Evolutionary conservation across 441 rosid species (phyloP).

Genomic region (Gossypium aridum): DNA sequence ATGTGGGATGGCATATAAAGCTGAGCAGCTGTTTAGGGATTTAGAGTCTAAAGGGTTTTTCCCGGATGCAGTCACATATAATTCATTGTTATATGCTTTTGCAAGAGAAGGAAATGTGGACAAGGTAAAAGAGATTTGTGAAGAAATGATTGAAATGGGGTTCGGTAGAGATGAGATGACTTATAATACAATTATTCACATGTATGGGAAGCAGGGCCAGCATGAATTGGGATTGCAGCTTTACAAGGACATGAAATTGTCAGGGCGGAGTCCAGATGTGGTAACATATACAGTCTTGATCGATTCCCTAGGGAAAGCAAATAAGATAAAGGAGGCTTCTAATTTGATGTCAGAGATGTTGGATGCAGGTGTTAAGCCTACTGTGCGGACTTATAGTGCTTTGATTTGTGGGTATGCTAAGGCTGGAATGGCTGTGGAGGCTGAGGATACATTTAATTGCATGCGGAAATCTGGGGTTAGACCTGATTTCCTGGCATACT

Average conservation of each 20-base stretch:
- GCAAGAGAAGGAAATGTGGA: conserved; percentile 78
- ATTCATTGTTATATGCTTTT: conserved; percentile 90
- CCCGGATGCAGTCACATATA: conserved; percentile 87
- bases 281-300: conserved; percentile 85
- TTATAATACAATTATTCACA: conserved; percentile 84
- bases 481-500: conserved; percentile 81
- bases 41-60: conserved; percentile 69
- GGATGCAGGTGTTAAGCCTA: conserved; percentile 73
- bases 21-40: conserved; percentile 64
- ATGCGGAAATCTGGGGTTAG: conserved; percentile 74
- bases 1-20: conserved; percentile 68
- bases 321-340: conserved; percentile 65
- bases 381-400: conserved; percentile 84
- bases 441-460: conserved; percentile 69
- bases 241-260: conserved; percentile 73
- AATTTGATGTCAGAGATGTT: conserved; percentile 91
- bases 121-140: conserved; percentile 65
- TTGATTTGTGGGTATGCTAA: conserved; percentile 93
- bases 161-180: conserved; percentile 87
- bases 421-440: conserved; percentile 78
- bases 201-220: conserved; percentile 91
- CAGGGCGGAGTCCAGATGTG: conserved; percentile 74
- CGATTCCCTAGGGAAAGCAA: conserved; percentile 87
- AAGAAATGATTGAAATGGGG: conserved; percentile 73
- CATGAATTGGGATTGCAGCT: conserved; percentile 63